phyloP scores from a whole-genome alignment of 2,329 filamentous ascomycete genomes.

The Fusarium continuum region DNA sequence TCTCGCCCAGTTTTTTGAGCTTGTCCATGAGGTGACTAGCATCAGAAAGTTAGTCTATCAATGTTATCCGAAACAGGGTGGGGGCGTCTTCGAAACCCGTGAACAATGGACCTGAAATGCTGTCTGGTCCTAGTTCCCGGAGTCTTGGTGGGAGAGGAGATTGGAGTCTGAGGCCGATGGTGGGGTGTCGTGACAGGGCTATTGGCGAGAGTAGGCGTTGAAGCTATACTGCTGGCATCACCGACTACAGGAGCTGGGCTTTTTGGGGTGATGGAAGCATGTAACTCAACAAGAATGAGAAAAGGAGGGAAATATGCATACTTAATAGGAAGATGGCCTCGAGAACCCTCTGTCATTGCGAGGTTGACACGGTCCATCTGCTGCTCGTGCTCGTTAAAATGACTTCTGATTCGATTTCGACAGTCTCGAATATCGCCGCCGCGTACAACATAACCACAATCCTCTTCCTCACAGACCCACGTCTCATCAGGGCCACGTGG shows the following conservation, averaged over 20 bases:
- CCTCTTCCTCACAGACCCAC: constrained; percentile 72
- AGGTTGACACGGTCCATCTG: constrained; percentile 61
- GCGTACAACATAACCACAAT: constrained; percentile 71
- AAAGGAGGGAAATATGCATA: constrained; percentile 55
- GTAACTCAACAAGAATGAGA: constrained; percentile 46
- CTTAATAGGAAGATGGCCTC: constrained; percentile 65
- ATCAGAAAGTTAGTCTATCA: constrained; percentile 44
- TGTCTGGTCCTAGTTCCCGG: constrained; percentile 26
- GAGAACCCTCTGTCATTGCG: constrained; percentile 64
- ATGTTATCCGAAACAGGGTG: constrained; percentile 44
- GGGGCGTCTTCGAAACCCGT: constrained; percentile 41
- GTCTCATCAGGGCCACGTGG: constrained; percentile 68
- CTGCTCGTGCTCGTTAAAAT: constrained; percentile 68
- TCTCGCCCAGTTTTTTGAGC: constrained; percentile 58
- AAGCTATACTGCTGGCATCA: not conserved
- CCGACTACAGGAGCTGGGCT: not conserved
- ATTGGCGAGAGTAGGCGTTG: constrained; percentile 6
- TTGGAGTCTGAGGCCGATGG: not conserved
- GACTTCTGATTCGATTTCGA: constrained; percentile 65
- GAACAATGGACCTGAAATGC: constrained; percentile 39
- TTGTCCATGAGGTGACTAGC: constrained; percentile 65
- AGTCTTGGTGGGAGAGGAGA: constrained; percentile 8
- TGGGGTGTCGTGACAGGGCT: constrained; percentile 1
- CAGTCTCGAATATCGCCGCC: constrained; percentile 65
- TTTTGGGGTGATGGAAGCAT: not conserved